Base-by-base conservation (phyloP, 2,329 filamentous ascomycete genomes). In the Coleophoma eucalyptorum region DNA sequence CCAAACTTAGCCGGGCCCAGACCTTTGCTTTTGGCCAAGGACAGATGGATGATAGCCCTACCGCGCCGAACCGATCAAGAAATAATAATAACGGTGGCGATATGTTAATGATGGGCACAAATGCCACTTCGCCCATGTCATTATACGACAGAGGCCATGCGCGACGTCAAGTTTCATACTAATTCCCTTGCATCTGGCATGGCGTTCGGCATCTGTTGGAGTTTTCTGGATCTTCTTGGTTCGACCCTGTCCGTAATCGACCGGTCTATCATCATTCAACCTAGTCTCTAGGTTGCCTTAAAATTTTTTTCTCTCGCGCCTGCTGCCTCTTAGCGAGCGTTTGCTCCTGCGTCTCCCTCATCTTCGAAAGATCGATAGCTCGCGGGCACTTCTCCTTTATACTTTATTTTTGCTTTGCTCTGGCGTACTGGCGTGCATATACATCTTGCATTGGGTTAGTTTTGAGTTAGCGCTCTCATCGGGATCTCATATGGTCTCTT, bases 21-120 rank as follows among this genome's bases (percentile, higher is more conserved):
- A 99, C 94, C 1, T 99, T 94, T 74, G 93, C 94, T 26, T 97
- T 97, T 71, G 94, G 93, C 43, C 83, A 94, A 66, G 74, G 78
- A 41, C 67, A 72, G 56, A 67, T 79, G 42, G 74, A 82, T 44
- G 78, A 81, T 52, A 84, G 81, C n/a, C 82, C 82, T 2, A 84
- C 80, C 1, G 79, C 61, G 19, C 62, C 63, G 1, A 60, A 55
- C 46, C 62, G 64, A 51, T 60, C 61, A 43, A 60, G 53, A 43
- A 56, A 48, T 18, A 48, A 49, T 18, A 50, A 53, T 13, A 44
- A 12, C 7, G 42, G 50, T 43, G 52, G 49, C 26, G 58, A 57
- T 46, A 54, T 60, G 19, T 72, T 75, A 68, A 75, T 77, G 59
- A 62, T 57, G 56, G 61, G 53, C 44, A 58, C 58, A 51, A 58